These are phyloP conservation scores for Magnolia kwangsiensis DNA, from an alignment of 164 flowering plant genomes.

Conservation along the genomic window DNA sequence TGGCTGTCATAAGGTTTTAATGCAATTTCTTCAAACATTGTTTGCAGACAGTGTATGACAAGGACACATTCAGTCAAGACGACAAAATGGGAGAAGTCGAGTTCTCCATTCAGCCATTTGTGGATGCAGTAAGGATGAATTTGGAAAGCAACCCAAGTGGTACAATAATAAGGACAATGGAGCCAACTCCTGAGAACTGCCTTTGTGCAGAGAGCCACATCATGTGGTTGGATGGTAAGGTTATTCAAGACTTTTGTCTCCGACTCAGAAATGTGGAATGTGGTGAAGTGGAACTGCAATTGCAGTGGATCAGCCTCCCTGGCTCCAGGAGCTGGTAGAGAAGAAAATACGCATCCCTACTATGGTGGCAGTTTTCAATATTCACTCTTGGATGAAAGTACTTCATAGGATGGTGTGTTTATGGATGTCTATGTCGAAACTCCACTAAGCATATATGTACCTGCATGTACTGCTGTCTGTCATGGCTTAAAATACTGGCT, in stretches of 20 bases:
- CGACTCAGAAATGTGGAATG: slow-evolving; percentile 69
- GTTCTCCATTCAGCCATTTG: slow-evolving; percentile 42
- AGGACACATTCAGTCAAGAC: slow-evolving; percentile 54
- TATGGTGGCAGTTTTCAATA: not conserved
- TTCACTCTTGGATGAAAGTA: not conserved
- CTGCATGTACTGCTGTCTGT: too few species aligned
- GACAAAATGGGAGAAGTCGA: slow-evolving; percentile 87
- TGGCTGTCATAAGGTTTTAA: not conserved
- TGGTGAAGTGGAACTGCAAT: slow-evolving; percentile 72
- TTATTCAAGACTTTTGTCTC: slow-evolving; percentile 50
- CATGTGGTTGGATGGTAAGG: slow-evolving; percentile 40
- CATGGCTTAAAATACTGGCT: too few species aligned
- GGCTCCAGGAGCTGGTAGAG: slow-evolving; percentile 15
- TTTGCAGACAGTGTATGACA: slow-evolving; percentile 65
- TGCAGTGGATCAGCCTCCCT: slow-evolving; percentile 62
- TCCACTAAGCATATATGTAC: too few species aligned
- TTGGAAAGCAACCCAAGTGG: slow-evolving; percentile 43
- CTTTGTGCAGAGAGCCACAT: slow-evolving; percentile 62
- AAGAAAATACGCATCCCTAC: not conserved
- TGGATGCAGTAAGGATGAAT: slow-evolving; percentile 49
- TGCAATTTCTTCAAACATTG: not conserved
- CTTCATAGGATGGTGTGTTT: not conserved
- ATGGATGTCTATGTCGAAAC: not conserved
- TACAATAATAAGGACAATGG: slow-evolving; percentile 38
- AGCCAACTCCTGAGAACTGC: slow-evolving; percentile 57